These are phyloP conservation scores for Dothistroma septosporum DNA, from an alignment of 2,329 filamentous ascomycete genomes.

Conservation along the genomic window DNA sequence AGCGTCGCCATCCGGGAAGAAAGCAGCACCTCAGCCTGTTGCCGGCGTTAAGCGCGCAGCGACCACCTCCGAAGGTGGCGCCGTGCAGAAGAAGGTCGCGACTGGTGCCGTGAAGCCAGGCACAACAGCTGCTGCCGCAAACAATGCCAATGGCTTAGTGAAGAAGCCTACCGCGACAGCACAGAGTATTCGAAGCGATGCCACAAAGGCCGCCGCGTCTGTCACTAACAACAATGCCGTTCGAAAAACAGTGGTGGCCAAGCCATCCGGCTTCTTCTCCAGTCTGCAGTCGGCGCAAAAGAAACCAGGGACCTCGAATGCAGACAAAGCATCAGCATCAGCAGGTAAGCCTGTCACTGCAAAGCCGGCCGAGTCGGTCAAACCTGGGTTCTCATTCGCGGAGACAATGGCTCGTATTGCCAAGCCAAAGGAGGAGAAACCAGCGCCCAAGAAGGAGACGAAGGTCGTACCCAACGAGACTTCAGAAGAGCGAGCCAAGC, in stretches of 20 bases:
- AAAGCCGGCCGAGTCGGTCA: constrained; percentile 29
- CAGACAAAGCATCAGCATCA: constrained; percentile 26
- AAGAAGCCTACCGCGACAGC: constrained; percentile 24
- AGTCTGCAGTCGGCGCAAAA: constrained; percentile 45
- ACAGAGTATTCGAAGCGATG: constrained; percentile 7
- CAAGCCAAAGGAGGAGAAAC: constrained; percentile 54
- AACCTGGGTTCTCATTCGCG: constrained; percentile 38
- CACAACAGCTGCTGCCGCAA: constrained; percentile 11
- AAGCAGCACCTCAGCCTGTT: constrained; percentile 31
- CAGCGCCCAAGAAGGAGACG: constrained; percentile 49
- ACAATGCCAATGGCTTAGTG: constrained; percentile 20
- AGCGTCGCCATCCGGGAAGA: constrained; percentile 9
- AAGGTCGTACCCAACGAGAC: constrained; percentile 58
- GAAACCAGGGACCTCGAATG: constrained; percentile 37
- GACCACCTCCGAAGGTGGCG: constrained; percentile 22
- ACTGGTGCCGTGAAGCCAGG: constrained; percentile 22
- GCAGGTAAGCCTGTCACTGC: constrained; percentile 22
- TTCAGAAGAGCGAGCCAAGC: constrained; percentile 61
- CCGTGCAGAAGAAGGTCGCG: constrained; percentile 36
- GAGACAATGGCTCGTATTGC: constrained; percentile 40
- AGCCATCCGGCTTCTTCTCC: constrained; percentile 45
- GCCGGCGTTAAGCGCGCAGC: constrained; percentile 35
- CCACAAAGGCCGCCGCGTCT: constrained; percentile 15
- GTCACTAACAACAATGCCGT: constrained; percentile 21
- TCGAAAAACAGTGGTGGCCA: constrained; percentile 37